Percentiles rank a stretch among this genome's conserved stretches.
phyloP scores from a whole-genome alignment of 306 rosid genomes.

The Acacia crassicarpa region DNA sequence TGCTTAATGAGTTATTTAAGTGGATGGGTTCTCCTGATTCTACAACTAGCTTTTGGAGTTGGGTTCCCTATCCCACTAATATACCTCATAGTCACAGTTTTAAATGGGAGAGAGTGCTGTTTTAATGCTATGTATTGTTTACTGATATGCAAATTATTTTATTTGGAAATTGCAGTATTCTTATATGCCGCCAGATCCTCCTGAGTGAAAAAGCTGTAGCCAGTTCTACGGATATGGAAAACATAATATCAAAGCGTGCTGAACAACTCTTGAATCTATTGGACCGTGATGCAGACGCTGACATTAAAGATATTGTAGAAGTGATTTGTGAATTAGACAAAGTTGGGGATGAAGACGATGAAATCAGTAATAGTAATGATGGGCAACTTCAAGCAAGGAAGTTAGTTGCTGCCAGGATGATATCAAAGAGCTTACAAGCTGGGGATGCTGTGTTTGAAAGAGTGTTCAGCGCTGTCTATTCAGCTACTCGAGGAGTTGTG shows the following conservation, averaged over 20 bases:
- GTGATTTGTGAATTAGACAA: constrained; percentile 48
- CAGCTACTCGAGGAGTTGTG: constrained; percentile 67
- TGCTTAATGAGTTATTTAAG: constrained; percentile 17
- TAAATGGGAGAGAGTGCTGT: background rate
- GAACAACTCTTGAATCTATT: constrained; percentile 51
- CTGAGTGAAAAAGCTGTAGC: constrained; percentile 57
- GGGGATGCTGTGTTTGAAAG: constrained; percentile 87
- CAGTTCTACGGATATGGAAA: constrained; percentile 56
- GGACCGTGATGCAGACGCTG: constrained; percentile 61
- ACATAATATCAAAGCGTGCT: constrained; percentile 44
- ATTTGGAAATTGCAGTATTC: constrained; percentile 62
- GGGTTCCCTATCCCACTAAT: background rate
- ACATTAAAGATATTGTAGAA: constrained; percentile 66
- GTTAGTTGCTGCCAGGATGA: constrained; percentile 63
- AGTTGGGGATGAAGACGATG: constrained; percentile 39
- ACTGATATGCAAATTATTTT: background rate
- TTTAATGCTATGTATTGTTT: background rate
- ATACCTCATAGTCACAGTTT: background rate
- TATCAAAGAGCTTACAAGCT: constrained; percentile 81
- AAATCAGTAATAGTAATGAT: constrained; percentile 17
- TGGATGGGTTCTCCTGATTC: background rate
- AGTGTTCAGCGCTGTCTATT: constrained; percentile 63
- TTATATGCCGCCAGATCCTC: constrained; percentile 77
- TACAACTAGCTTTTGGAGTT: background rate
- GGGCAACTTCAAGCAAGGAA: constrained; percentile 54